phyloP scores from a whole-genome alignment of 78 protist genomes.

The Capsaspora owczarzaki region DNA sequence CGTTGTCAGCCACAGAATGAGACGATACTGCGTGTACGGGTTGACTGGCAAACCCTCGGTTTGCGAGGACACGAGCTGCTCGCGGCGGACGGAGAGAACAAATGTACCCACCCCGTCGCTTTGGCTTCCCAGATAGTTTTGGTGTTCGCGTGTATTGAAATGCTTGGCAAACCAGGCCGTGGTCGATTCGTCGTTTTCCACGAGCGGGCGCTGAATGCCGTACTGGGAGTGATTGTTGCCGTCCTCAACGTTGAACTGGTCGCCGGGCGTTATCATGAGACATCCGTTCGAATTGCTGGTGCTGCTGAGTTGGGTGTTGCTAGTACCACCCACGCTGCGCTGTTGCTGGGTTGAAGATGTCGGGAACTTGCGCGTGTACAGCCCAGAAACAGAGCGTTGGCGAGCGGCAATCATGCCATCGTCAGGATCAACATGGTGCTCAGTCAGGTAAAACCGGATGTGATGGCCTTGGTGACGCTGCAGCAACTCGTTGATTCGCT shows the following conservation, averaged over 20 bases:
- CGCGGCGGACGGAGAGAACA: neutral
- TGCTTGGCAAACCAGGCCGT: neutral
- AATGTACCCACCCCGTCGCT: neutral
- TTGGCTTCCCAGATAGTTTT: neutral
- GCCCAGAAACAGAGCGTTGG: neutral
- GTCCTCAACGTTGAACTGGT: neutral
- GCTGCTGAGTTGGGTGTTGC: neutral
- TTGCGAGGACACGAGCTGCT: neutral
- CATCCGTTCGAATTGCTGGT: too few relatives aligned
- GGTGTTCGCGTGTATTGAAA: neutral
- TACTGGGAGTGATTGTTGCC: neutral
- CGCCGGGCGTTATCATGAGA: neutral
- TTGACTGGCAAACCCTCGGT: neutral
- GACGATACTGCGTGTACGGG: neutral
- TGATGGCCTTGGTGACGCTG: neutral
- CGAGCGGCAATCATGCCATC: neutral
- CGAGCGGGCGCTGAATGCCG: neutral
- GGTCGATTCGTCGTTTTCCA: neutral
- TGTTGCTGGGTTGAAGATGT: too few relatives aligned
- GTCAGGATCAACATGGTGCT: neutral
- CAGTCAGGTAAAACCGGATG: neutral
- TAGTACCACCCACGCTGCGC: neutral
- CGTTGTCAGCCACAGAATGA: neutral
- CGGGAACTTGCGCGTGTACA: neutral
- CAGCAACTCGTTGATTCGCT: neutral